Conservation (phyloP, 2,329 filamentous ascomycete species). For the Epichloe festucae region DNA sequence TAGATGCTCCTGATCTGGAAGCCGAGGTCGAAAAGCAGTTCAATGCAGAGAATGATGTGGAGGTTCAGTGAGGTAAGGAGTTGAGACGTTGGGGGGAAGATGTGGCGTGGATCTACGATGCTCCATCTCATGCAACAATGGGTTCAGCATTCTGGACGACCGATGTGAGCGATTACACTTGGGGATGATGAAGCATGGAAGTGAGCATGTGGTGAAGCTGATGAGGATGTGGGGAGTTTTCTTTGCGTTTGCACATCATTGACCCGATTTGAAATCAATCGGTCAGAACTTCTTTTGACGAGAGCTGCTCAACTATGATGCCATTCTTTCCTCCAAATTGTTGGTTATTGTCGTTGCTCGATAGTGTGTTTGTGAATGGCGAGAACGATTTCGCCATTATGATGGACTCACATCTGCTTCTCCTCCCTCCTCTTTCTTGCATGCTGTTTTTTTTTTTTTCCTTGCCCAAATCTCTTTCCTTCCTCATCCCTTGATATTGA, state of each 20-base stretch:
- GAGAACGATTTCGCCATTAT: not conserved
- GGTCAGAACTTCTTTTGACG: not conserved
- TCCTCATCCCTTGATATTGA: not conserved
- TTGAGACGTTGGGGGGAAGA: not conserved
- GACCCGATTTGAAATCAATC: not conserved
- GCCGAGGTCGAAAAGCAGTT: constrained; percentile 3
- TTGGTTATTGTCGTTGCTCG: not conserved
- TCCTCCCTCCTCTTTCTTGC: not conserved
- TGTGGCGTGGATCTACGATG: not conserved
- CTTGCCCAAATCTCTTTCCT: not conserved
- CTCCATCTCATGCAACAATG: no score
- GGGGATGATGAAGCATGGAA: no score
- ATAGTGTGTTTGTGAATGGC: not conserved
- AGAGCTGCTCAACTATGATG: not conserved
- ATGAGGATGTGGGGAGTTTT: not conserved
- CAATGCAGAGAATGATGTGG: constrained; percentile 11
- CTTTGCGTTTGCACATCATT: not conserved
- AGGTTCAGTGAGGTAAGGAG: constrained; percentile 8
- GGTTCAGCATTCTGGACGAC: not conserved
- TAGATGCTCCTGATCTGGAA: constrained; percentile 10
- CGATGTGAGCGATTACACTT: not conserved
- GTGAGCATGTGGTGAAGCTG: not conserved
- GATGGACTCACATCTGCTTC: not conserved
- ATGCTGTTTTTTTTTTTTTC: not conserved
- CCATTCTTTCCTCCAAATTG: not conserved